Percentiles rank a stretch among this genome's conserved stretches.
These are phyloP conservation scores for Chaetomium cochliodes DNA, from an alignment of 495 filamentous ascomycete genomes.

Conservation along the genomic window DNA sequence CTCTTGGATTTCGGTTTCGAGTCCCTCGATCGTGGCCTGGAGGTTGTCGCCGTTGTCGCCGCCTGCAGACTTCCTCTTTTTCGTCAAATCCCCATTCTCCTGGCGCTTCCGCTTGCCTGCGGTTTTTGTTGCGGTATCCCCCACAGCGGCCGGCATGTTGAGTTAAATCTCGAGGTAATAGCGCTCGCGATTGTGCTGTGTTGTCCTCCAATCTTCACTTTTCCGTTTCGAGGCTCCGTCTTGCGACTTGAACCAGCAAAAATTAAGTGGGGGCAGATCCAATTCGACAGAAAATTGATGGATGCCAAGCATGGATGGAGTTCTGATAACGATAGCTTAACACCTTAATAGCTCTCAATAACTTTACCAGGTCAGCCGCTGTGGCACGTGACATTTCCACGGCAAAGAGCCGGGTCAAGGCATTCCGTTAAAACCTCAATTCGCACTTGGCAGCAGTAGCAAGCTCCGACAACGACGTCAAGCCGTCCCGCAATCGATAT, in stretches of 20 bases:
- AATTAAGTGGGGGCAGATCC: slow-evolving; percentile 32
- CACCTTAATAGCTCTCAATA: neutral
- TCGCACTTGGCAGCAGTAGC: slow-evolving; percentile 32
- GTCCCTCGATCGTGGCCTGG: slow-evolving; percentile 59
- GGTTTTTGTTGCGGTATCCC: slow-evolving; percentile 27
- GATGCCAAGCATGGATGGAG: neutral
- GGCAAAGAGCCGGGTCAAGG: slow-evolving; percentile 35
- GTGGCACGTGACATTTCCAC: slow-evolving; percentile 35
- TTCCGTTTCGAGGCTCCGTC: neutral
- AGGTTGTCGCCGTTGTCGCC: slow-evolving; percentile 39
- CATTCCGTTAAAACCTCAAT: slow-evolving; percentile 55
- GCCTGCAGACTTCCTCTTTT: slow-evolving; percentile 49
- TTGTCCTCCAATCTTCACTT: neutral
- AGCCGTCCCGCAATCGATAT: slow-evolving; percentile 42
- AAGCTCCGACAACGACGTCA: slow-evolving; percentile 42
- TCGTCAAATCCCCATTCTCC: slow-evolving; percentile 44
- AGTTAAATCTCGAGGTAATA: neutral
- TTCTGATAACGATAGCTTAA: neutral
- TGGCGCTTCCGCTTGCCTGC: slow-evolving; percentile 49
- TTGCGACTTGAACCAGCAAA: slow-evolving; percentile 16
- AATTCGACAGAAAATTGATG: slow-evolving; percentile 14
- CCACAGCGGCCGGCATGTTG: slow-evolving; percentile 32
- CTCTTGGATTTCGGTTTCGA: slow-evolving; percentile 76
- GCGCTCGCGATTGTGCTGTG: neutral
- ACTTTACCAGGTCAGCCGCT: slow-evolving; percentile 3